phyloP scores from a whole-genome alignment of 345 rosid species.

The Eucalyptus erythrocorys region DNA sequence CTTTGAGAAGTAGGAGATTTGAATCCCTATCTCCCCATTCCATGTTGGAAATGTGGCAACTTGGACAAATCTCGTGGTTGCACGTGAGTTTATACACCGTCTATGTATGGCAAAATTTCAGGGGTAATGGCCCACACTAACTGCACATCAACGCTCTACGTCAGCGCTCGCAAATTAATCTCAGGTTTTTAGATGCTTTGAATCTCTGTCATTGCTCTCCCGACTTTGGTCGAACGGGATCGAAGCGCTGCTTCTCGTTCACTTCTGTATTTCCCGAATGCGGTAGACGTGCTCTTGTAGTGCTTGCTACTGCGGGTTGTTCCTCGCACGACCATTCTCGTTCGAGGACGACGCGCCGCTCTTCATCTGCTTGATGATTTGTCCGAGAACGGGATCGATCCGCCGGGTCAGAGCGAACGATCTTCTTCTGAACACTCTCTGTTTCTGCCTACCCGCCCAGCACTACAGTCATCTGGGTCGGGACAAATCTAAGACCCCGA shows the following conservation, averaged over 20 bases:
- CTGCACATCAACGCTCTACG: too few species aligned
- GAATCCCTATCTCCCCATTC: too few species aligned
- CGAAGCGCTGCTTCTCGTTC: background rate
- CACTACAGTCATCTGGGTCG: background rate
- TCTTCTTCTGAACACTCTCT: background rate
- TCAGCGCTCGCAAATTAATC: too few species aligned
- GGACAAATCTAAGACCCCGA: background rate
- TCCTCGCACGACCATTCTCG: background rate
- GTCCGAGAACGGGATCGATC: fast-evolving
- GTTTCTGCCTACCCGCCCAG: background rate
- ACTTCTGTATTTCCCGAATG: background rate
- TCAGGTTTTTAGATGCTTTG: background rate
- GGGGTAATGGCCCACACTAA: too few species aligned
- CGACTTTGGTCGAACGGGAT: background rate
- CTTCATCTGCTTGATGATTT: background rate
- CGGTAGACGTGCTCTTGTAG: background rate
- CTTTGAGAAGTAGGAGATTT: too few species aligned
- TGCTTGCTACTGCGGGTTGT: background rate
- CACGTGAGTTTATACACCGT: too few species aligned
- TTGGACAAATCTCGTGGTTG: too few species aligned
- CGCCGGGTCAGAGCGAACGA: background rate
- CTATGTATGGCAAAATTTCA: too few species aligned
- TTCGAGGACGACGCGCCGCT: background rate
- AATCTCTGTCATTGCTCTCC: background rate
- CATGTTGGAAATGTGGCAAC: too few species aligned